phyloP scores from a whole-genome alignment of 176 grass and related monocot species.

The Avena sativa region DNA sequence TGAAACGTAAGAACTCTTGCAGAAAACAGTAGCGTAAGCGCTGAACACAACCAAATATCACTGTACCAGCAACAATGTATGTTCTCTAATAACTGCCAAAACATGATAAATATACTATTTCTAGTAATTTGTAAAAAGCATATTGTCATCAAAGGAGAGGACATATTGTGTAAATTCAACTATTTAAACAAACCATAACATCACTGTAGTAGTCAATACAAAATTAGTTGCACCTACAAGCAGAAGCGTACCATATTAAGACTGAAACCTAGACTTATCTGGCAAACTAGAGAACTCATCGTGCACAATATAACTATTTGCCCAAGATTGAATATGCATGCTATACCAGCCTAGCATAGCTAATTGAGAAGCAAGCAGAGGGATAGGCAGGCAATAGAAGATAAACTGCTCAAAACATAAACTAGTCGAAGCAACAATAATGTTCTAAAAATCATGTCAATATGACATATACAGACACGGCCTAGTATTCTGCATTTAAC shows the following conservation, averaged over 20 bases:
- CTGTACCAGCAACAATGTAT: conserved; percentile 9
- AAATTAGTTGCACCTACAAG: conserved; percentile 25
- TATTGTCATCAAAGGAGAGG: background rate
- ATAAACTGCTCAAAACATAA: background rate
- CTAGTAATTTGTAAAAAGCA: background rate
- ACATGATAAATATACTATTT: conserved; percentile 32
- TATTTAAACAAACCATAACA: conserved; percentile 28
- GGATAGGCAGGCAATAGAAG: background rate
- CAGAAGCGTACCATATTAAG: conserved; percentile 12
- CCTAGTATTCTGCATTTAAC: conserved; percentile 15
- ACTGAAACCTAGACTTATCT: conserved; percentile 11
- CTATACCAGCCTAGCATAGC: background rate
- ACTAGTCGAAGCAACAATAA: background rate
- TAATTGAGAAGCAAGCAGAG: conserved; percentile 22
- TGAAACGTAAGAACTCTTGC: background rate
- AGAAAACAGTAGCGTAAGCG: background rate
- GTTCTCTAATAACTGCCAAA: conserved; percentile 10
- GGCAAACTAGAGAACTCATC: background rate
- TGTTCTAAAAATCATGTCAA: background rate
- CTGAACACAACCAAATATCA: conserved; percentile 11
- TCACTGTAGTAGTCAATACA: background rate
- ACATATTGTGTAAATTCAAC: background rate
- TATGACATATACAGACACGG: background rate
- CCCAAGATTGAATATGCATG: background rate
- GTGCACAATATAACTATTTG: background rate